phyloP scores from a whole-genome alignment of 495 filamentous ascomycete genomes.

The Podospora didyma region DNA sequence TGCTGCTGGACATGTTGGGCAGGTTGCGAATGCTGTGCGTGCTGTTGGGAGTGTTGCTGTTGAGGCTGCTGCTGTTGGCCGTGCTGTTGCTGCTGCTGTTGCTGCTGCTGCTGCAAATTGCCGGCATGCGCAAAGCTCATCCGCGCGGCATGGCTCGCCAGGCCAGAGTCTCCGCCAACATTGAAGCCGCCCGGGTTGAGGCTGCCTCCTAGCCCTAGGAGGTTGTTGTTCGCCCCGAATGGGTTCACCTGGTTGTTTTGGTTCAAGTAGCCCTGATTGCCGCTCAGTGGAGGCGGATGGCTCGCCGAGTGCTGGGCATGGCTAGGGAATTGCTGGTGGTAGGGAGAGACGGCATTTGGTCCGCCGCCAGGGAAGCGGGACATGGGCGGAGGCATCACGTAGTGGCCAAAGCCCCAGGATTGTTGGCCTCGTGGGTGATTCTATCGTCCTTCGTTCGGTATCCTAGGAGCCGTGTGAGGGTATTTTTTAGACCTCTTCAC shows the following conservation, averaged over 20 bases:
- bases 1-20: slow-evolving; percentile 22
- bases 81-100: slow-evolving; percentile 28
- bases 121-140: slow-evolving; percentile 80
- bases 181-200: slow-evolving; percentile 47
- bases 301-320: slow-evolving; percentile 40
- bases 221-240: slow-evolving; percentile 57
- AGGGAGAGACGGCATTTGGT: slow-evolving; percentile 34
- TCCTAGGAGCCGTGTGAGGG: slow-evolving; percentile 10
- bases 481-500: slow-evolving; percentile 7
- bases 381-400: slow-evolving; percentile 31
- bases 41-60: slow-evolving; percentile 46
- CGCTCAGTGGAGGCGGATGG: slow-evolving; percentile 35
- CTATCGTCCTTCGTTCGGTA: slow-evolving; percentile 6
- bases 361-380: slow-evolving; percentile 31
- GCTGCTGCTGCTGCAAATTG: slow-evolving; percentile 61
- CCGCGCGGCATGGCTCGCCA: slow-evolving; percentile 85
- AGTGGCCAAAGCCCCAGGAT: too few species aligned
- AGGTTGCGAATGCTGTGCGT: slow-evolving; percentile 35
- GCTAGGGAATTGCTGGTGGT: slow-evolving; percentile 44
- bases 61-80: slow-evolving; percentile 49
- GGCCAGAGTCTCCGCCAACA: slow-evolving; percentile 69
- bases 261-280: slow-evolving; percentile 45
- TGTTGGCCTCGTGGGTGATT: background rate
- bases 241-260: slow-evolving; percentile 65
- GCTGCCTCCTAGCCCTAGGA: slow-evolving; percentile 54